Base-by-base conservation (phyloP, 768 basidiomycete species). In the Collybia sp. region DNA sequence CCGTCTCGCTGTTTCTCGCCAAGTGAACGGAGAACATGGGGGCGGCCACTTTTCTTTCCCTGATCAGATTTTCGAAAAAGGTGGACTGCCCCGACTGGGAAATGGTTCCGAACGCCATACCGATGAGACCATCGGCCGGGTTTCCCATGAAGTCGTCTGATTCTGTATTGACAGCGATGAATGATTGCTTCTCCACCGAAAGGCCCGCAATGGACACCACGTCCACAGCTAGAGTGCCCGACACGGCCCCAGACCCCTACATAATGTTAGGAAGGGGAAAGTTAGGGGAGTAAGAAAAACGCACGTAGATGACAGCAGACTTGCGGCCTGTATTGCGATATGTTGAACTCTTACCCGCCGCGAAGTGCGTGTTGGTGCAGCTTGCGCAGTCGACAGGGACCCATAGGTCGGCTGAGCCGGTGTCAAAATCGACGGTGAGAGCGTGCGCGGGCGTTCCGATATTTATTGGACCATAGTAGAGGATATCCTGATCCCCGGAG, bases 381-480 rank as follows among this genome's bases (percentile, higher is more conserved):
- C 52, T 32, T 1, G 39, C 12, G 53, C 79, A 80, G 37, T 56
- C 43, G 12, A 62, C 58, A 20, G 75, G 69, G 2, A 68, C 58
- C 79, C 83, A 86, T n/a, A 83, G 66, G 57, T 88, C 85, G 30
- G 77, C 68, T 6, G 79, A 82, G 42, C 85, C 82, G 2, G 85
- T 86, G 59, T 88, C 85, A 51, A 86, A 65, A 58, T 83, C 77
- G 30, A 86, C 71, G 2, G 70, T 66, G 13, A 86, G 54, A 16
- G 51, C 43, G 58, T 85, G 82, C 1, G 64, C 52, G 1, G 76
- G 75, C 13, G 79, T 79, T 9, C 85, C 86, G 43, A 87, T 67
- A 5, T 51, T 31, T 40, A 83, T 43, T 16, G 55, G 45, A 2
- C 59, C 63, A 32, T 61, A 63, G 47, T 66, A 66, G 6, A 66